These are phyloP conservation scores for Fonsecaea pugnacius DNA, from an alignment of 2,329 filamentous ascomycete genomes.

Conservation along the genomic window DNA sequence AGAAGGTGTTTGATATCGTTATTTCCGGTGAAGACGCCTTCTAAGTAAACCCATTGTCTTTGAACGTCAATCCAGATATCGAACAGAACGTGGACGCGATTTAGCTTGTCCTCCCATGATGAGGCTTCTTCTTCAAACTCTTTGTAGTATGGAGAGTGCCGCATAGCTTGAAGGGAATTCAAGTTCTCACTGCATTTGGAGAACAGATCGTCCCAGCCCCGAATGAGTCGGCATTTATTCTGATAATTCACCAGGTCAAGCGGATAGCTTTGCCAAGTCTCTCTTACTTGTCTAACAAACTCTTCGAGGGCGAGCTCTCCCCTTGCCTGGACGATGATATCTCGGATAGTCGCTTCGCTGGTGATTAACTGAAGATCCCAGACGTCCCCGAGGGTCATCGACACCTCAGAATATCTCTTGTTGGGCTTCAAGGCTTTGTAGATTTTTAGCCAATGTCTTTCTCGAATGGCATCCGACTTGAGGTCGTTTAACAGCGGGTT, in stretches of 20 bases:
- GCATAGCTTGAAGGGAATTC: slow-evolving; percentile 97
- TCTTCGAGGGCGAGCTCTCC: slow-evolving; percentile 98
- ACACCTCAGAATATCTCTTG: slow-evolving; percentile 90
- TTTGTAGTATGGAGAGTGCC: slow-evolving; percentile 98
- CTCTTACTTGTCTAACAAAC: slow-evolving; percentile 92
- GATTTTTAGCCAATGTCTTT: slow-evolving; percentile 96
- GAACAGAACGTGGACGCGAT: slow-evolving; percentile 94
- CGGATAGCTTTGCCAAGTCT: slow-evolving; percentile 94
- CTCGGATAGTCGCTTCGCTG: slow-evolving; percentile 83
- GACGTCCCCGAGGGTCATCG: slow-evolving; percentile 96
- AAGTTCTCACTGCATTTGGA: slow-evolving; percentile 98
- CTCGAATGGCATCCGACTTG: slow-evolving; percentile 94
- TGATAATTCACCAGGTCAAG: slow-evolving; percentile 96
- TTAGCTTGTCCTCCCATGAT: slow-evolving; percentile 96
- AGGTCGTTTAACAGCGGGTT: slow-evolving; percentile 86
- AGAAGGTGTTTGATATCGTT: slow-evolving; percentile 98
- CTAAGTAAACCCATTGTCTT: slow-evolving; percentile 98
- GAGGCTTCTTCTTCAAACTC: slow-evolving; percentile 98
- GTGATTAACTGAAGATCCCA: slow-evolving; percentile 94
- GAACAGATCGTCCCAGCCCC: slow-evolving; percentile 97
- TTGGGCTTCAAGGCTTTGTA: slow-evolving; percentile 94
- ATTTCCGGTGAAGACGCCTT: slow-evolving; percentile 98
- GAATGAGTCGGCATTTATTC: slow-evolving; percentile 95
- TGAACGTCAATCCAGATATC: slow-evolving; percentile 99
- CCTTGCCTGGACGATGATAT: slow-evolving; percentile 93